Evolutionary conservation across 257 asterid species (phyloP), one percentile per base, ranked within the genome.

Genomic region (Prunella vulgaris): DNA sequence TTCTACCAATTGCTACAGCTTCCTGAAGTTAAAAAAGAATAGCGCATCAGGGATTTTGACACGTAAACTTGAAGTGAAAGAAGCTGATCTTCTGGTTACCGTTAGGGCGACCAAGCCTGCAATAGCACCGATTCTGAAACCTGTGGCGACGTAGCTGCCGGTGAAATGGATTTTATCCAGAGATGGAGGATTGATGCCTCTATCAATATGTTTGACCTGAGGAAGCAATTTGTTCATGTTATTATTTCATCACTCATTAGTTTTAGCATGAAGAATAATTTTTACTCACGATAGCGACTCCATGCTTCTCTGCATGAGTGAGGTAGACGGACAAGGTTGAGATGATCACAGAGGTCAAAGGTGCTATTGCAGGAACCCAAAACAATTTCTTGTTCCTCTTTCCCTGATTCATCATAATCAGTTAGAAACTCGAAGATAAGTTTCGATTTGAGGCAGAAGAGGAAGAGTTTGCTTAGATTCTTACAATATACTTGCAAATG

Each of bases 281-380:
- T n/a, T 5, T 58, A 71, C 92, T 74, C 66, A 89, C 96, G 35
- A 85, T 89, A 59, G 72, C 79, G 40, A 89, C 96, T 4, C 87
- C 95, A 6, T 84, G 64, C 79, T 84, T 81, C 2, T 89, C 88
- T 27, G 96, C 96, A 53, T 68, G 96, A 18, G 92, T 84, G 66
- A 89, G 78, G 62, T 44, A 87, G 1, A 89, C 96, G 7, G 40
- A 84, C 54, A 87, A 71, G 15, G 96, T 89, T 12, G 96, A 66
- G 51, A 89, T 58, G 78, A 89, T 72, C 15, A 89, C 92, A 0
- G 96, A 89, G 57, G 79, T 71, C 83, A 89, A 60, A 2, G 96
- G 96, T 59, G 90, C 95, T 60, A 89, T 82, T 73, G 96, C 96
- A 70, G 96, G 78, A 71, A 89, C 18, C 96, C 96, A 89, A 49